Evolutionary conservation across 2,329 filamentous ascomycete species (phyloP), one percentile per base, ranked within the genome.

Genomic region (Botryotinia narcissicola): DNA sequence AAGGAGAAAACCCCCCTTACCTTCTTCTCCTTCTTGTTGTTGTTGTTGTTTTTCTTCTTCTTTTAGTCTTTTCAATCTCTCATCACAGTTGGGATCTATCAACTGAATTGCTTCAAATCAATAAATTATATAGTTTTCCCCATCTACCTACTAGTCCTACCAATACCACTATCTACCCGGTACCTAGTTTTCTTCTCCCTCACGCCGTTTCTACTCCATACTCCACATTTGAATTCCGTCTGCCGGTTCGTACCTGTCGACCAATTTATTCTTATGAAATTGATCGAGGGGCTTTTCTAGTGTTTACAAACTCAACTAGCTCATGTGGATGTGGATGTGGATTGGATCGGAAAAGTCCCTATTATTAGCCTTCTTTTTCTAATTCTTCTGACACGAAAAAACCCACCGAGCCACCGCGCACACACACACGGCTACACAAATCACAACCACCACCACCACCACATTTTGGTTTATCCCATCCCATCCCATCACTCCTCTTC

Each of bases 371-470:
- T 37, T 20, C 57, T 59, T 62, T 57, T 42, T 44, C 35, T n/a
- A 71, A 66, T 72, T 72, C 60, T 71, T 62, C 59, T 71, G 44
- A 63, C 59, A 64, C 57, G 60, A 71, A 72, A 54, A 57, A 57
- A 57, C 51, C 51, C 51, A 57, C 51, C n/a, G 51, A 57, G 51
- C 46, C n/a, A 67, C 70, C n/a, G 46, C 44, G 22, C 60, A 42
- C 60, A 44, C 60, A 40, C 69, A 71, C 59, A 40, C 54, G 18
- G 25, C 25, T 54, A 54, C 48, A 54, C 48, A 54, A 54, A 54
- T 54, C 48, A 54, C 14, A 18, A 54, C n/a, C 51, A 54, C 51
- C 22, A 48, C 20, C 18, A 60, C 59, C 51, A 59, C 67, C 12
- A 69, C 66, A 59, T 69, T 70, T 70, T 40, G 44, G n/a, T 54